Evolutionary conservation across 495 filamentous ascomycete genomes (phyloP), one percentile per base, ranked within the genome.

Genomic region (Bacidia gigantensis): DNA sequence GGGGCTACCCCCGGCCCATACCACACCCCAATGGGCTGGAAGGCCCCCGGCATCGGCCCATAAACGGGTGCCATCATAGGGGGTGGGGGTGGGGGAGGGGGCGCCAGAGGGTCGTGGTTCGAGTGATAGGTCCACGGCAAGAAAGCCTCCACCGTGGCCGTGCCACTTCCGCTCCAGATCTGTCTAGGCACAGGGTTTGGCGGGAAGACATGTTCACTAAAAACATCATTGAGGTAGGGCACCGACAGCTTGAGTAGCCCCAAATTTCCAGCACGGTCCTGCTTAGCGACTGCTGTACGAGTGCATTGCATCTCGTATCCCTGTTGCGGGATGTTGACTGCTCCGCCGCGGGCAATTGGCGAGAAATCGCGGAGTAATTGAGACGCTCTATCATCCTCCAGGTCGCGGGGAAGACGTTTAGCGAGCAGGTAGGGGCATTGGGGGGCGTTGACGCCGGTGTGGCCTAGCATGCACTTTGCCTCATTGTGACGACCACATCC

Each of bases 391-490:
- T 50, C 14, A 22, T 14, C 22, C 25, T 35, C 14, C 1, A 18
- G 11, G 47, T 32, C 18, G 11, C 12, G n/a, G 29, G 47, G 47
- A 3, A 23, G 12, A 17, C 47, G 47, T 0, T 17, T 17, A 11
- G 47, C 47, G 47, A 50, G 24, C 5, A 50, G 29, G 24, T 38
- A 50, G 2, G 47, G 47, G 47, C 47, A 50, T 18, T 35, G 26
- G 0, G 26, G 47, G 1, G 14, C 21, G 46, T 17, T 24, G 47
- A 25, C 17, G 5, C 18, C 26, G 26, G 2, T 10, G 47, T 50
- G 47, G 1, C 47, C 47, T 7, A 35, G 11, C 29, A 50, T 3
- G 47, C 47, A 50, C 20, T 29, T 38, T 0, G n/a, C 11, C 3
- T 35, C 3, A 22, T 50, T 50, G 24, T 3, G 2, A 5, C 18